Base-by-base conservation (phyloP, 208 protist genomes). In the Dictyostelium gargantuum region DNA sequence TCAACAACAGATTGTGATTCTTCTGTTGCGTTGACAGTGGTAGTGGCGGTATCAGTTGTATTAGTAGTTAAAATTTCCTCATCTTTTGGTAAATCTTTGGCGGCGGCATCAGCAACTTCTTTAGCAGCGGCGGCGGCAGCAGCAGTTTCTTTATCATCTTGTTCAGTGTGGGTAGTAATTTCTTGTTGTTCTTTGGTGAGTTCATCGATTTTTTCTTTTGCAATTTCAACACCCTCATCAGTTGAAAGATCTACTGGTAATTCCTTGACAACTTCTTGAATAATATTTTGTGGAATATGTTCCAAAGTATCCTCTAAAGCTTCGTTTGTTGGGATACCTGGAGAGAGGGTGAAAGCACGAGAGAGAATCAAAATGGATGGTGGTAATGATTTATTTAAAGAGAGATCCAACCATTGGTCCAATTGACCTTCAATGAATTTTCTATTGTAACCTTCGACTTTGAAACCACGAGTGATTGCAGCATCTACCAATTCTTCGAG, bases 361-460 rank as follows among this genome's bases (percentile, higher is more conserved):
- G 80, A 93, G 13, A 95, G 68, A 80, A 95, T 94, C 32, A 95
- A 79, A 19, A 95, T 48, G 1, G 85, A 94, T 23, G 76, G 32
- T 44, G 94, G 94, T 35, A 95, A 40, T 9, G 52, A 52, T 61
- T 95, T 84, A 29, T 94, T 94, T 35, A 96, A 79, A 23, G 92
- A 95, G 6, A 95, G 70, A 70, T 96, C 95, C 4, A 96, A 81
- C 95, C 95, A 96, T 52, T 94, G 84, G 29, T 92, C 32, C 40
- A 95, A 75, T 48, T 92, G 75, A 35, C 40, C 32, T 50, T 82
- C 50, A 42, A 93, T 72, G 13, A 40, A 68, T 26, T 44, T 72
- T 42, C 84, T 63, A 23, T 86, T 79, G 44, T 91, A 75, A n/a
- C 91, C 91, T 44, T 84, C 72, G 6, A 86, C 86, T 19, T 91